Conservation (phyloP, 1,284 basidiomycete species). For the Leccinum pseudoinsigne region DNA sequence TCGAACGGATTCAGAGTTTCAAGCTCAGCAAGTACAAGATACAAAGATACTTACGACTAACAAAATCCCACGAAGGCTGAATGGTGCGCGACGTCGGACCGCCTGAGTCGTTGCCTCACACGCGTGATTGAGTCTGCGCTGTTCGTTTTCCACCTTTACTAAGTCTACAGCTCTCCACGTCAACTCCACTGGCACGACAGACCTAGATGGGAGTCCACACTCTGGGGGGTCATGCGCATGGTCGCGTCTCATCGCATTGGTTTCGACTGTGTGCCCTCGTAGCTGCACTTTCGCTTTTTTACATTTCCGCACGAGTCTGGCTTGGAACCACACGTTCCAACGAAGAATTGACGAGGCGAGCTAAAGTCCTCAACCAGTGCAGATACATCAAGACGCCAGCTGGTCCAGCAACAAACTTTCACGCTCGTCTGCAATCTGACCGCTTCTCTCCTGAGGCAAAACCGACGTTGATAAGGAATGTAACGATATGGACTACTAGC, state of each 20-base stretch:
- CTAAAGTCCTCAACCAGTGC: conserved; percentile 47
- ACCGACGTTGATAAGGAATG: conserved; percentile 67
- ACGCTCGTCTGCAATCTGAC: conserved; percentile 57
- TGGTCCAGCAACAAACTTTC: conserved; percentile 52
- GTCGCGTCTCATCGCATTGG: background rate
- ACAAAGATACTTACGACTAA: too few relatives aligned
- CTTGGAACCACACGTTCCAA: conserved; percentile 1
- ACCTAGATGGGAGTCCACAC: conserved; percentile 4
- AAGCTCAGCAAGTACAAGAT: too few relatives aligned
- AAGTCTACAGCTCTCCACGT: background rate
- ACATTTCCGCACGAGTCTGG: background rate
- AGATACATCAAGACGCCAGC: conserved; percentile 40
- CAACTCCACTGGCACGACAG: background rate
- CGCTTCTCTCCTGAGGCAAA: conserved; percentile 61
- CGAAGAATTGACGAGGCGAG: conserved; percentile 12
- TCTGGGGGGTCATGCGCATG: background rate
- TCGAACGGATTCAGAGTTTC: too few relatives aligned
- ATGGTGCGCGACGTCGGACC: too few relatives aligned
- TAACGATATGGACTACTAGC: conserved; percentile 76
- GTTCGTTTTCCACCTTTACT: background rate
- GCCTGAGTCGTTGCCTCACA: background rate
- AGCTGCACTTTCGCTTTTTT: background rate
- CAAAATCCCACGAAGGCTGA: too few relatives aligned
- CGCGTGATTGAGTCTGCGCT: background rate
- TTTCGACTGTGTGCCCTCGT: conserved; percentile 6